Conservation (phyloP, 164 flowering plant genomes). For the Berberis thunbergii region DNA sequence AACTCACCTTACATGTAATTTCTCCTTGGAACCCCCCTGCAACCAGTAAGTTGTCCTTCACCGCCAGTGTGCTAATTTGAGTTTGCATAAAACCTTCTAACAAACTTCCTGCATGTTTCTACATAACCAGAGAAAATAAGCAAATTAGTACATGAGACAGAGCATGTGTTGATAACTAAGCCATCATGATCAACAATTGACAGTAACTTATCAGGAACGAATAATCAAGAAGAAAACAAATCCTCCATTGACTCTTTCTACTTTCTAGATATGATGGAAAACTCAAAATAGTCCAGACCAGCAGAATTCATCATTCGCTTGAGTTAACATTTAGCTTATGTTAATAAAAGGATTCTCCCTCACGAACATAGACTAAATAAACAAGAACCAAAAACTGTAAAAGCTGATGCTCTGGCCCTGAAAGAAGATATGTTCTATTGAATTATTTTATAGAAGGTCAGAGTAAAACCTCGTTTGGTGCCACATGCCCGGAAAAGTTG, state of each 20-base stretch:
- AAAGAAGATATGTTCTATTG: neutral
- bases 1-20: constrained; percentile 59
- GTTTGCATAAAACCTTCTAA: constrained; percentile 63
- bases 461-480: constrained; percentile 9
- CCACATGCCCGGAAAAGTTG: constrained; percentile 11
- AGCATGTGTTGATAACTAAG: too few species aligned
- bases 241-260: neutral
- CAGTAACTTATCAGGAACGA: neutral
- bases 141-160: neutral
- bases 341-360: neutral
- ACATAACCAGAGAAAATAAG: constrained; percentile 9
- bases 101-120: constrained; percentile 59
- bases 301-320: neutral
- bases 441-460: neutral
- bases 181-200: too few species aligned
- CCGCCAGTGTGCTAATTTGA: constrained; percentile 70
- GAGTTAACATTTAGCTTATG: neutral
- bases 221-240: neutral
- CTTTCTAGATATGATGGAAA: neutral
- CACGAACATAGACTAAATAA: neutral
- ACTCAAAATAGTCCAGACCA: neutral
- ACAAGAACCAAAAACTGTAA: too few species aligned
- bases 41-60: constrained; percentile 51
- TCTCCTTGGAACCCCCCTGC: constrained; percentile 96
- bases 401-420: neutral